Conservation (phyloP, 495 filamentous ascomycete species). For the Zalerion maritima region DNA sequence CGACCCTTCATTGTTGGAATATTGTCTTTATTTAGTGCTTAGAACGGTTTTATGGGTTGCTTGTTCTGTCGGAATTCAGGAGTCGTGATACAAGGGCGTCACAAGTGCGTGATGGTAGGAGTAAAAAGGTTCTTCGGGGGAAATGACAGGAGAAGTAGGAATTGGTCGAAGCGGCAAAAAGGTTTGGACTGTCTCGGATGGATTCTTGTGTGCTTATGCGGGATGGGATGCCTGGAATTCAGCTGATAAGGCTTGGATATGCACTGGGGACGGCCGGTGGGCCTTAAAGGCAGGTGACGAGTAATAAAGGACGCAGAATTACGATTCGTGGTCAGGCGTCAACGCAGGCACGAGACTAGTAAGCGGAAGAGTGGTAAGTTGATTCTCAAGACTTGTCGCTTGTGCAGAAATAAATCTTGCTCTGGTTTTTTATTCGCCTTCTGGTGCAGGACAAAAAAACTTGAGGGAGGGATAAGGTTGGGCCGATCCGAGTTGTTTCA, state of each 20-base stretch:
- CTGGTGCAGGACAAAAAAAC: neutral
- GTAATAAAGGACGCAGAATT: slow-evolving; percentile 6
- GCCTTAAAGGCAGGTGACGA: neutral
- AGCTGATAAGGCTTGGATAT: too few species aligned
- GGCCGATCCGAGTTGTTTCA: too few species aligned
- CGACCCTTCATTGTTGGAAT: slow-evolving; percentile 35
- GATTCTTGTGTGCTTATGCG: too few species aligned
- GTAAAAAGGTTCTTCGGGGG: slow-evolving; percentile 5
- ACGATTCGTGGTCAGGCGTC: too few species aligned
- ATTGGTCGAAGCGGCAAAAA: slow-evolving; percentile 3
- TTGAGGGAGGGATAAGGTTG: neutral
- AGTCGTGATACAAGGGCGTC: neutral
- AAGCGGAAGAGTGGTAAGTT: slow-evolving; percentile 5
- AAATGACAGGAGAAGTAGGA: slow-evolving; percentile 4
- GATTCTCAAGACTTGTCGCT: slow-evolving; percentile 2
- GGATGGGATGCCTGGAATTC: too few species aligned
- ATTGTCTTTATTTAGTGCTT: neutral
- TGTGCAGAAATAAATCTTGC: too few species aligned
- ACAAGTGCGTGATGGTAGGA: slow-evolving; percentile 6
- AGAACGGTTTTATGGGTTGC: slow-evolving; percentile 4
- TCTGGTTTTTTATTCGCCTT: neutral
- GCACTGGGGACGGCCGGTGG: too few species aligned
- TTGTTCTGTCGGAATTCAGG: slow-evolving; percentile 1
- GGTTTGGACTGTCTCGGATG: neutral
- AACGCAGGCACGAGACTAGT: too few species aligned